Evolutionary conservation across 2,329 filamentous ascomycete species (phyloP), one percentile per base, ranked within the genome.

Genomic region (Tothia fuscella): DNA sequence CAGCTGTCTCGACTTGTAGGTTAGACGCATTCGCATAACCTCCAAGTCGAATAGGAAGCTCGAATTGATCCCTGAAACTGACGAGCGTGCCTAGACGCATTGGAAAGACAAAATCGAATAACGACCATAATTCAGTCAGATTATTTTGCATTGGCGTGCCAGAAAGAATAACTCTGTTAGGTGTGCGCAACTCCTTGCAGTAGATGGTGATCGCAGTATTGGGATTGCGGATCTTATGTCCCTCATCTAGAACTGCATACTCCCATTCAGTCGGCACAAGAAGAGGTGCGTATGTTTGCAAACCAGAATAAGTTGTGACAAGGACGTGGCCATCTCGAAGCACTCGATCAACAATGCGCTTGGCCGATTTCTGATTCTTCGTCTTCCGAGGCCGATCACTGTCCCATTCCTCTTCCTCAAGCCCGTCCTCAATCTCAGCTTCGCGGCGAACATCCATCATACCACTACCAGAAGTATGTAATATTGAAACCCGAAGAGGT

Each of bases 131-230:
- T 57, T 98, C 93, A 0, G 82, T 80, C 20, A 98, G 64, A 48
- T 95, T 96, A 59, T 98, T 98, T 59, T 98, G 93, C 70, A 98
- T 93, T 0, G 93, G 93, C 0, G 91, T 98, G 4, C 91, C 91
- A 0, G 93, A 96, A 1, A 98, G 68, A 45, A 98, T 96, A 48
- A 96, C 72, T 17, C 93, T 77, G 52, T 96, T 91, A 1, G 83
- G 75, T 0, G 91, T 98, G 25, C 82, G 80, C 9, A 98, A 66
- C 58, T 95, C 85, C 57, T 98, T 98, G 70, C 87, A 94, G 49
- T 87, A 84, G 40, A 96, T 84, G 0, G 93, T 95, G 48, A 98
- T 91, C 5, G 84, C 81, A 0, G 91, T 87, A 53, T 96, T 93
- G 0, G 91, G 91, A 51, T 98, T 98, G 29, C 91, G 80, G 51